These are phyloP conservation scores for Barnettozyma salicaria DNA, from an alignment of 805 yeast species.

Conservation along the genomic window DNA sequence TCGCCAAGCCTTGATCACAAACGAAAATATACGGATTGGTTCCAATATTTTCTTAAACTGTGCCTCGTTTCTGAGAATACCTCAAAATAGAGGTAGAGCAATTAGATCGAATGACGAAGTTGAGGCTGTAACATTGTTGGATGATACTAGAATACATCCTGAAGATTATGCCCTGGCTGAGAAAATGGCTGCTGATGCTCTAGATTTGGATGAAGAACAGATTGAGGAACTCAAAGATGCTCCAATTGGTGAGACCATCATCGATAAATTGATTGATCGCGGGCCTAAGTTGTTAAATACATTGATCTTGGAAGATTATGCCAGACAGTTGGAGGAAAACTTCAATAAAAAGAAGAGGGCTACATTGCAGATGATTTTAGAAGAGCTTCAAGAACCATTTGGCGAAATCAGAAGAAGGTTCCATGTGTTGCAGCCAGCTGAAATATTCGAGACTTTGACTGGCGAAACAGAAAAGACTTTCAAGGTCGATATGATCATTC, in stretches of 20 bases:
- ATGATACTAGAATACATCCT: constrained; percentile 95
- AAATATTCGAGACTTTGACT: constrained; percentile 82
- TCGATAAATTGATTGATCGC: constrained; percentile 54
- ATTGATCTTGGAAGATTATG: constrained; percentile 84
- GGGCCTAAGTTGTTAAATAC: constrained; percentile 73
- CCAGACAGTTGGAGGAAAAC: constrained; percentile 74
- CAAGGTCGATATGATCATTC: constrained; percentile 62
- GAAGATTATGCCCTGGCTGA: constrained; percentile 95
- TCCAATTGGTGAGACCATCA: constrained; percentile 65
- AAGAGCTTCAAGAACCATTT: constrained; percentile 81
- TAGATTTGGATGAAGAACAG: constrained; percentile 93
- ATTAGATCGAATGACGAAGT: constrained; percentile 35
- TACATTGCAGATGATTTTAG: constrained; percentile 76
- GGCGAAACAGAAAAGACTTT: constrained; percentile 75
- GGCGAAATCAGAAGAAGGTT: constrained; percentile 78
- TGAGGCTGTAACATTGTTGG: constrained; percentile 70
- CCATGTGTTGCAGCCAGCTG: constrained; percentile 57
- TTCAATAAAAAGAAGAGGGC: constrained; percentile 71
- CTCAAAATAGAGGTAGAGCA: constrained; percentile 39
- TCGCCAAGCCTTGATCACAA: constrained; percentile 84
- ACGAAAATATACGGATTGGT: constrained; percentile 55
- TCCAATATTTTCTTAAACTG: constrained; percentile 85
- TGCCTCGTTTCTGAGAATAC: constrained; percentile 82
- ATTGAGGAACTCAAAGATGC: constrained; percentile 69
- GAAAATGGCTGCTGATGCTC: constrained; percentile 97